Evolutionary conservation across 2,329 filamentous ascomycete genomes (phyloP), one percentile per base, ranked within the genome.

Genomic region (Parascedosporium putredinis): DNA sequence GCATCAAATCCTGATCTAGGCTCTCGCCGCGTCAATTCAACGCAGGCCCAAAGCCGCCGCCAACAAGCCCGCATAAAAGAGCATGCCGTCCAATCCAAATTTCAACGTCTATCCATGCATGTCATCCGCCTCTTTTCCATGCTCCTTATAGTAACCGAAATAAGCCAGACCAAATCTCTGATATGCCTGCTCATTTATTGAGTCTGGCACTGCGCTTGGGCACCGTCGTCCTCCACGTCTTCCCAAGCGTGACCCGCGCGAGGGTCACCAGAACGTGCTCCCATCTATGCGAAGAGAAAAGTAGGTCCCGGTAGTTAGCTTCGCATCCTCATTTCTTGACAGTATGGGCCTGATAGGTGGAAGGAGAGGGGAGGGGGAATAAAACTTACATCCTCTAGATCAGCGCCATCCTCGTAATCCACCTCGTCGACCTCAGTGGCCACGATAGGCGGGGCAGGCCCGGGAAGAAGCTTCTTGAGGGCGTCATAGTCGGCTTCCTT

Each of bases 361-460:
- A n/a, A n/a, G 16, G 14, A 3, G 6, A 25, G 22, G 7, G 4
- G 27, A 8, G 27, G 10, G 29, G 16, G n/a, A n/a, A n/a, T n/a
- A n/a, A 25, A 14, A 53, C 75, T 67, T 65, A 84, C 81, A 60
- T 89, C 81, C 47, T 96, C 88, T 57, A 95, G 78, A 58, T 89
- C 83, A 3, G 81, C 88, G 55, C 90, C 80, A n/a, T 79, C 78
- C 54, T 95, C 86, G 59, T 87, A 95, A 2, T 88, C 79, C 1
- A 96, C 88, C 56, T 97, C 89, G 51, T 97, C 93, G 7, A 90
- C 73, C 52, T 86, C 81, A 0, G 91, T 83, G 0, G 82, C 79
- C 55, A 79, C 73, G 54, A 91, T 83, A 8, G 76, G 69, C 4
- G 76, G 68, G 0, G 68, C 62, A 1, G 78, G 76, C 8, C 78